These are phyloP conservation scores for Cadophora malorum DNA, from an alignment of 2,329 filamentous ascomycete genomes.

Conservation along the genomic window DNA sequence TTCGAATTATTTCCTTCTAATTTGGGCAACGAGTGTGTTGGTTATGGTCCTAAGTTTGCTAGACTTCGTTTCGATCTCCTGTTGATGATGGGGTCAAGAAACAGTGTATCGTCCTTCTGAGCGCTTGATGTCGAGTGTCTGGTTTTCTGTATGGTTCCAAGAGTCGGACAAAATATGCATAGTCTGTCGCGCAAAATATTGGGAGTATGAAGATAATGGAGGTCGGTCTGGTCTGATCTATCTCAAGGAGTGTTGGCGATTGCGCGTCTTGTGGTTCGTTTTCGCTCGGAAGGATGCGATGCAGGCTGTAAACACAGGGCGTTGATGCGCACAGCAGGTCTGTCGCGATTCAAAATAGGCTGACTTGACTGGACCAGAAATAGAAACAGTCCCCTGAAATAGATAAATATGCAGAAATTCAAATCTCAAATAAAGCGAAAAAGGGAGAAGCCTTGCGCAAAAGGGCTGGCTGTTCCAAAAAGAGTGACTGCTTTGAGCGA, in stretches of 20 bases:
- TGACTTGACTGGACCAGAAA: conserved; percentile 10
- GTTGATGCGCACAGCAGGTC: conserved; percentile 7
- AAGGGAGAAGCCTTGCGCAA: not conserved
- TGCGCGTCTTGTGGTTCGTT: conserved; percentile 4
- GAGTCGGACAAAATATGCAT: conserved; percentile 20
- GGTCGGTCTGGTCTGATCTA: not conserved
- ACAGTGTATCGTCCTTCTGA: conserved; percentile 7
- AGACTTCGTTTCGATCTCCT: not conserved
- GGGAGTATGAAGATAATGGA: not conserved
- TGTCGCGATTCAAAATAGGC: conserved; percentile 5
- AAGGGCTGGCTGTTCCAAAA: conserved; percentile 3
- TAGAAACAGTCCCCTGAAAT: conserved; percentile 5
- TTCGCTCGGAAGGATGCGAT: conserved; percentile 11
- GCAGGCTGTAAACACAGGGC: not conserved
- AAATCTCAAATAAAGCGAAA: conserved; percentile 1
- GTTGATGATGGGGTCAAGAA: conserved; percentile 9
- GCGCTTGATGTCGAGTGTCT: conserved; percentile 7
- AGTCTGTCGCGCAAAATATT: conserved; percentile 13
- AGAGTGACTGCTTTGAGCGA: conserved; percentile 20
- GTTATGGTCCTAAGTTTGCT: no score
- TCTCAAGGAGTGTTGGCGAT: not conserved
- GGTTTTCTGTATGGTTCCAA: not conserved
- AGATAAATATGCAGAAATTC: not conserved
- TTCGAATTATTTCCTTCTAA: not conserved
- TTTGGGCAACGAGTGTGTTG: not conserved